A percentile compares a stretch with the other conserved stretches of the same genome.
Evolutionary conservation across 2,329 filamentous ascomycete genomes (phyloP).

Genomic region (Verticillium isaacii): DNA sequence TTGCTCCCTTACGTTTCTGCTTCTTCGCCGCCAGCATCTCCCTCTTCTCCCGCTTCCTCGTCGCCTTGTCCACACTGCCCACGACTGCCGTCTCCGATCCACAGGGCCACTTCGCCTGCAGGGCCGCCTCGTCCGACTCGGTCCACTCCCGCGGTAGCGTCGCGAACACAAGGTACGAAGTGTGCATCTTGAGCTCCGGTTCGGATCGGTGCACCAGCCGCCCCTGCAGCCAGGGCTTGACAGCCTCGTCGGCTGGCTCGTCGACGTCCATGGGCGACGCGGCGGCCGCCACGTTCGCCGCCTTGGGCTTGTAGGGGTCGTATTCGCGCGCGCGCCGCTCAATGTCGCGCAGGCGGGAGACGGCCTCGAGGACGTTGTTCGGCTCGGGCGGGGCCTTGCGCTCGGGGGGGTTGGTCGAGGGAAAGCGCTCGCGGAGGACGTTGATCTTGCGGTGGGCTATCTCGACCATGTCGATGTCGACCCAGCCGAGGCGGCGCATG

Average conservation of each 20-base stretch:
- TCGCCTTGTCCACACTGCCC: constrained; percentile 47
- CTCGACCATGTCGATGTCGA: constrained; percentile 91
- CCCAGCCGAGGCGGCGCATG: constrained; percentile 79
- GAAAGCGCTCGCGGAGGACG: constrained; percentile 75
- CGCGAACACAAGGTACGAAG: constrained; percentile 94
- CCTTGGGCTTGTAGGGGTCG: constrained; percentile 31
- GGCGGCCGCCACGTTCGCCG: constrained; percentile 19
- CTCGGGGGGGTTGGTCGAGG: constrained; percentile 60
- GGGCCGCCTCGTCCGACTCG: constrained; percentile 70
- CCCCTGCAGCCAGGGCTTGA: constrained; percentile 68
- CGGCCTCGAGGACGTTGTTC: constrained; percentile 73
- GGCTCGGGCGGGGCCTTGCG: constrained; percentile 67
- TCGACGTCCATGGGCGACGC: constrained; percentile 38
- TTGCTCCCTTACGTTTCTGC: constrained; percentile 27
- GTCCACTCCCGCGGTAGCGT: constrained; percentile 83
- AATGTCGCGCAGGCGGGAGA: constrained; percentile 67
- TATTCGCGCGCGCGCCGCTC: constrained; percentile 65
- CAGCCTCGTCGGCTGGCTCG: constrained; percentile 21
- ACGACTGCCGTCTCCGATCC: constrained; percentile 47
- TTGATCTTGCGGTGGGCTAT: constrained; percentile 75
- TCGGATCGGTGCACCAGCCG: constrained; percentile 76
- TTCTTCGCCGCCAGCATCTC: constrained; percentile 44
- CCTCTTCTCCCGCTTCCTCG: constrained; percentile 52
- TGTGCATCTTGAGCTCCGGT: constrained; percentile 89
- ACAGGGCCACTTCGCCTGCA: constrained; percentile 60